Evolutionary conservation across 2,329 filamentous ascomycete species (phyloP), one percentile per base, ranked within the genome.

Genomic region (Daldinia sp.): DNA sequence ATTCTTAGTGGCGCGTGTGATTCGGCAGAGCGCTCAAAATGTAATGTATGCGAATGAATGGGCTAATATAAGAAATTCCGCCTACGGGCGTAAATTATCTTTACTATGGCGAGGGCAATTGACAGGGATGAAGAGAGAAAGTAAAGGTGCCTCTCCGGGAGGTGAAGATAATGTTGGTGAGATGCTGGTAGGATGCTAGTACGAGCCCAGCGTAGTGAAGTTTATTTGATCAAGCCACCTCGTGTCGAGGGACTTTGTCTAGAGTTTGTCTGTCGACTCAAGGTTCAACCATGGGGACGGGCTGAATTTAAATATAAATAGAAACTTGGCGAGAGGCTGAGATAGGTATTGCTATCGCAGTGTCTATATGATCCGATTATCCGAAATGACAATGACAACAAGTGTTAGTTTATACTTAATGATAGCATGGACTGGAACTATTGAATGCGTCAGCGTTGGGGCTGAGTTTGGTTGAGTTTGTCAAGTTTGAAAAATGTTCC

Each of bases 1-100:
- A 83, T 77, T 68, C 15, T 66, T 60, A 3, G 30, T 65, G 18
- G 13, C 28, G 4, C 13, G 23, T 39, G 5, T 37, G 18, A 7
- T 54, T 37, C 33, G 30, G 33, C 28, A 2, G 53, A 23, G 26
- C 10, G 37, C 15, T 57, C 13, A 28, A 51, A 23, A 23, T 23
- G 20, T 23, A 23, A 4, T 59, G 55, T 30, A 33, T 33, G 46
- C 6, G 28, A 58, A 28, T 23, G 44, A 46, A 53, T 54, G 13
- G 28, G 42, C 63, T 30, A 42, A 62, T 64, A 41, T 51, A 42
- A 37, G 26, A 61, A 20, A 37, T 39, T 1, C 33, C 26, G 39
- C 51, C 46, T 48, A 15, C 30, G 55, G 30, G 33, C 55, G 50
- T 37, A 51, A 46, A 58, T 50, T 51, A 42, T 56, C 39, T 39